Evolutionary conservation across 164 flowering plant genomes (phyloP).

Genomic region (Tetracentron sinense): DNA sequence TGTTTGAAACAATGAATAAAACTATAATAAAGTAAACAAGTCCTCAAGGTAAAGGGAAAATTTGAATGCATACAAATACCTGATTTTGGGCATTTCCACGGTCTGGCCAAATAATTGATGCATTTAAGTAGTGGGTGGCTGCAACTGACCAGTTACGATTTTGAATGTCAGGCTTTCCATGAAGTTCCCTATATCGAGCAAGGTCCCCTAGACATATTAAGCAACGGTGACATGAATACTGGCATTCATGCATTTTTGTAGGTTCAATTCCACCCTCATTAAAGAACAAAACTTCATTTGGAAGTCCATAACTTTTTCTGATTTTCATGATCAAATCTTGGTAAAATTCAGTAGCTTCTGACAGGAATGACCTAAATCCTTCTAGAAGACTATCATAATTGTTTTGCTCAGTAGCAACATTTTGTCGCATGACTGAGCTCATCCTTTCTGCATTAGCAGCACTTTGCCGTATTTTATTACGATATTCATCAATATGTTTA

Average conservation of each 20-base stretch:
- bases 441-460: conserved; percentile 25
- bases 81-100: conserved; percentile 94
- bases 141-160: conserved; percentile 64
- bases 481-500: conserved; percentile 75
- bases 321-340: conserved; percentile 45
- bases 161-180: conserved; percentile 33
- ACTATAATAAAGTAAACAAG: not conserved
- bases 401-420: too few relatives aligned
- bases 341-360: conserved; percentile 61
- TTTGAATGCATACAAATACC: conserved; percentile 30
- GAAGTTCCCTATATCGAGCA: conserved; percentile 68
- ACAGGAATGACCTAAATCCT: conserved; percentile 55
- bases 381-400: conserved; percentile 27
- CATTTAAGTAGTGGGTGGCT: conserved; percentile 59
- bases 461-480: conserved; percentile 38
- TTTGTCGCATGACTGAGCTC: conserved; percentile 16
- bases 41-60: not conserved
- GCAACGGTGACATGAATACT: conserved; percentile 69
- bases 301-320: conserved; percentile 37
- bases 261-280: conserved; percentile 23
- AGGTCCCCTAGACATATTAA: conserved; percentile 81
- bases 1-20: not conserved
- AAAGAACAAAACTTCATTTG: conserved; percentile 27
- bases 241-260: conserved; percentile 32
- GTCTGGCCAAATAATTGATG: conserved; percentile 65